Percentiles rank a stretch among this genome's conserved stretches.
These are phyloP conservation scores for Calycina marina DNA, from an alignment of 2,329 filamentous ascomycete genomes.

Conservation along the genomic window DNA sequence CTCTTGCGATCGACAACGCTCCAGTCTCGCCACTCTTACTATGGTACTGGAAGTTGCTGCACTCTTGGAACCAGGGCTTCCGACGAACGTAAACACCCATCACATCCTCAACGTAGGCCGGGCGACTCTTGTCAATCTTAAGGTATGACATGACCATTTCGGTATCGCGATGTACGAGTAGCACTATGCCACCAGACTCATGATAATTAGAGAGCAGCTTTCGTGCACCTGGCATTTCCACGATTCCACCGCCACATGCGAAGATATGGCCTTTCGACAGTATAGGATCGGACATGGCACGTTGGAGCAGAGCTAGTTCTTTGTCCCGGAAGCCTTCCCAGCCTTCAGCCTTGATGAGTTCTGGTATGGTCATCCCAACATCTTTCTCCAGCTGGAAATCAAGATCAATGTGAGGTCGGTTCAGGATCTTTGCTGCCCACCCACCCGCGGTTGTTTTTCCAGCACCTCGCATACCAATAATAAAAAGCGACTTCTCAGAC, in stretches of 20 bases:
- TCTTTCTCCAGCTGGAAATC: constrained; percentile 73
- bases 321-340: constrained; percentile 81
- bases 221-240: constrained; percentile 71
- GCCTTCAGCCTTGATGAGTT: constrained; percentile 62
- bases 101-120: constrained; percentile 87
- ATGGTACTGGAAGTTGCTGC: constrained; percentile 89
- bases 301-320: constrained; percentile 60
- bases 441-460: constrained; percentile 89
- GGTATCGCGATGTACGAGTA: constrained; percentile 79
- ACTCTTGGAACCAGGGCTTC: constrained; percentile 79
- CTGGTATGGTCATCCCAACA: constrained; percentile 63
- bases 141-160: constrained; percentile 81
- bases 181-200: constrained; percentile 64
- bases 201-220: constrained; percentile 61
- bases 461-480: constrained; percentile 94
- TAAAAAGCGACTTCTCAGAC: constrained; percentile 59
- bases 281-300: constrained; percentile 59
- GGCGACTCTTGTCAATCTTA: constrained; percentile 74
- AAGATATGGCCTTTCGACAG: constrained; percentile 62
- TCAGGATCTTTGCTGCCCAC: constrained; percentile 66
- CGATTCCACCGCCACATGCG: constrained; percentile 85
- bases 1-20: constrained; percentile 20
- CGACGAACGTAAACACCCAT: constrained; percentile 79
- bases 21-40: constrained; percentile 44
- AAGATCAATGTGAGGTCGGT: constrained; percentile 69